These are phyloP conservation scores for Beauveria bassiana DNA, from an alignment of 2,329 filamentous ascomycete genomes.

Conservation along the genomic window DNA sequence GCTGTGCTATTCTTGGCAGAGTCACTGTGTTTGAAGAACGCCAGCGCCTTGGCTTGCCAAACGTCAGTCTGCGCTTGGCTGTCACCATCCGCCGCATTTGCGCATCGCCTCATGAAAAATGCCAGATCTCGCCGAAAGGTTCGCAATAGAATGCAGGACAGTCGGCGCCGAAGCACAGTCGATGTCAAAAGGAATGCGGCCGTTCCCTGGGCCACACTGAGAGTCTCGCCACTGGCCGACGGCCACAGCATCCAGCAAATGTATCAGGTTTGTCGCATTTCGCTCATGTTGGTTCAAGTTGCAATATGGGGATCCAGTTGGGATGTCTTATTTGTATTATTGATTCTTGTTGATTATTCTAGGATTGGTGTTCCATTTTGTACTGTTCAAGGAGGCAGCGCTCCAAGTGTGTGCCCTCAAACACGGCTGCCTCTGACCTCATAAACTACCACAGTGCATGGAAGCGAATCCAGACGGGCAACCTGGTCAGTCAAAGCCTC, in stretches of 20 bases:
- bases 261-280: conserved; percentile 46
- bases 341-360: no score
- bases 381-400: no score
- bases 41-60: conserved; percentile 54
- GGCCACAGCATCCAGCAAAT: conserved; percentile 42
- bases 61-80: conserved; percentile 41
- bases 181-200: conserved; percentile 55
- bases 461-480: no score
- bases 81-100: conserved; percentile 38
- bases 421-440: no score
- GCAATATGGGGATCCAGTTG: no score
- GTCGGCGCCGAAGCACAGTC: conserved; percentile 57
- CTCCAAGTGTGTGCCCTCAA: no score
- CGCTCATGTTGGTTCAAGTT: conserved; percentile 26
- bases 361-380: no score
- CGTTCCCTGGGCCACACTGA: conserved; percentile 50
- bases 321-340: no score
- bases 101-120: conserved; percentile 39
- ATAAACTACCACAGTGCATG: no score
- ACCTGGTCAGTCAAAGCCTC: no score
- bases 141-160: conserved; percentile 49
- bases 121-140: conserved; percentile 35
- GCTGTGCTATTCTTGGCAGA: conserved; percentile 33
- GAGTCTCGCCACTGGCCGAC: conserved; percentile 60
- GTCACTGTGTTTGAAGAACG: conserved; percentile 45